Evolutionary conservation across 345 rosid genomes (phyloP).

Genomic region (Gossypium bickii): DNA sequence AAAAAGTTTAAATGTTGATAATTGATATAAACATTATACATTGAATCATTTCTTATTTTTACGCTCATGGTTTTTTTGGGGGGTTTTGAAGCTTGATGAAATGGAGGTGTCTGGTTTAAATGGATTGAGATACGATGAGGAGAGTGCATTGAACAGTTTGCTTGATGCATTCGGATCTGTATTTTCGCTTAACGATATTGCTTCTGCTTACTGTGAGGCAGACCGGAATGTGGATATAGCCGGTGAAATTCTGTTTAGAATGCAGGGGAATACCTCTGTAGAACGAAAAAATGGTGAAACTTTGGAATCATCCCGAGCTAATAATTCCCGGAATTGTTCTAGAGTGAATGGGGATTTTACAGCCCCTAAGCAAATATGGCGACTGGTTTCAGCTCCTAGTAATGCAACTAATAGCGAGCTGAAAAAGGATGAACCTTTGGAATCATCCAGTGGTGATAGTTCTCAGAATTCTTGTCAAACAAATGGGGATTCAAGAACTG

Average conservation of each 20-base stretch:
- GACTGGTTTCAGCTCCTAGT: constrained; percentile 10
- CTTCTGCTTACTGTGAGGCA: constrained; percentile 42
- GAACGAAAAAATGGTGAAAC: constrained; percentile 13
- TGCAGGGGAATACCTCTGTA: constrained; percentile 19
- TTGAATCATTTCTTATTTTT: neutral
- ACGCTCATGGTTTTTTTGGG: neutral
- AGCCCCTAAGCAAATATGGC: neutral
- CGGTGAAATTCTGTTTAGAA: constrained; percentile 34
- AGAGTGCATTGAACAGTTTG: constrained; percentile 36
- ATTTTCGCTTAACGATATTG: constrained; percentile 39
- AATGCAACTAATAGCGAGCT: constrained; percentile 16
- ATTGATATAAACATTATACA: neutral
- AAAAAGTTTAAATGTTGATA: neutral
- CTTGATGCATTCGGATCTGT: constrained; percentile 39
- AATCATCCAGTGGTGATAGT: constrained; percentile 10
- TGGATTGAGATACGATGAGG: constrained; percentile 27
- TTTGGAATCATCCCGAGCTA: constrained; percentile 16
- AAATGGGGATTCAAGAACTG: constrained; percentile 27
- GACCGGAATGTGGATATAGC: constrained; percentile 32
- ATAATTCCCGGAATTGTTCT: neutral
- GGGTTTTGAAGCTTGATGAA: neutral
- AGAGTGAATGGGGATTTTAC: neutral
- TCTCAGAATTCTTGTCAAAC: neutral
- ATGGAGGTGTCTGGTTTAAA: constrained; percentile 40
- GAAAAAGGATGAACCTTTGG: constrained; percentile 15